Evolutionary conservation across 1,284 basidiomycete species (phyloP).

Genomic region (Boletus hoseneyae): DNA sequence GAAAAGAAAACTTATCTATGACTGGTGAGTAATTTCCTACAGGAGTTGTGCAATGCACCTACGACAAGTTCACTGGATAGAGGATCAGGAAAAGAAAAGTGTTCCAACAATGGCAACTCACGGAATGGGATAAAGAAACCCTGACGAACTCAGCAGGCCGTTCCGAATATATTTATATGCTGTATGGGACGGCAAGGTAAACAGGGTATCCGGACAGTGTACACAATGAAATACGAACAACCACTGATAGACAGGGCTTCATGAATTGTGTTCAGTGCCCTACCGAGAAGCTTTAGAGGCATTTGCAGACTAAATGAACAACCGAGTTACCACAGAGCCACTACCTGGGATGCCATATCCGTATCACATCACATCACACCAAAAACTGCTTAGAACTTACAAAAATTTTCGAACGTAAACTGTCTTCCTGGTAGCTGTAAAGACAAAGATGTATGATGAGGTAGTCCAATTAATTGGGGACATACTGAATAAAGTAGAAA

Average conservation of each 20-base stretch:
- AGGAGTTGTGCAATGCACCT: no score
- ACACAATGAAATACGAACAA: neutral
- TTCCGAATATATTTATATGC: neutral
- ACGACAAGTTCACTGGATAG: no score
- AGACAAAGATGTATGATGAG: neutral
- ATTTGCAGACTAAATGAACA: no score
- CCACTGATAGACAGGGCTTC: neutral
- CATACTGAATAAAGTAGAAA: neutral
- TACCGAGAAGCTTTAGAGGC: no score
- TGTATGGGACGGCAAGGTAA: neutral
- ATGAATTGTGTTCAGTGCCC: neutral
- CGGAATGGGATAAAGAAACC: neutral
- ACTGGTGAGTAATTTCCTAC: conserved; percentile 2
- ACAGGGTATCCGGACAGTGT: neutral
- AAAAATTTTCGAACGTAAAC: neutral
- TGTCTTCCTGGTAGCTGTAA: neutral
- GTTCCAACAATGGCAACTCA: neutral
- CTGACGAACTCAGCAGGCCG: neutral
- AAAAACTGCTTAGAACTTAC: neutral
- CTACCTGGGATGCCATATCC: neutral
- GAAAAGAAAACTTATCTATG: neutral
- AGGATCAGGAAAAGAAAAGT: no score
- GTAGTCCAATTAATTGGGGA: neutral
- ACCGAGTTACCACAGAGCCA: neutral
- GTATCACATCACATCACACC: neutral